Percentiles rank a stretch among this genome's conserved stretches.
These are phyloP conservation scores for Aspergillus haitiensis DNA, from an alignment of 495 filamentous ascomycete genomes.

Conservation along the genomic window DNA sequence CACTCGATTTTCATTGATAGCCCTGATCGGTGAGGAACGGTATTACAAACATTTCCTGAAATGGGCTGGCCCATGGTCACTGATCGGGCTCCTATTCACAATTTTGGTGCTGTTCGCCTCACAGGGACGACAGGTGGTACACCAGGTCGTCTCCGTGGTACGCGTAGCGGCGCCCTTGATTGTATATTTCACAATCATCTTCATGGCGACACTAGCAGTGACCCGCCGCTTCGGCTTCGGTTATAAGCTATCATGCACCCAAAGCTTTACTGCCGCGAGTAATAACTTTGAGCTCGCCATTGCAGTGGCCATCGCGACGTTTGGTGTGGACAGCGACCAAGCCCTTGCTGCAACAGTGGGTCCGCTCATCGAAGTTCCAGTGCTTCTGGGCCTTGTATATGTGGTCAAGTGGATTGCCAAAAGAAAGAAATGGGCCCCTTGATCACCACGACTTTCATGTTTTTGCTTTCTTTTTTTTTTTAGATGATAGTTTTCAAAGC, in stretches of 20 bases:
- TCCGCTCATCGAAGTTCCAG: constrained; percentile 88
- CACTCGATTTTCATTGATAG: constrained; percentile 65
- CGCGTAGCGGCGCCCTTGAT: constrained; percentile 78
- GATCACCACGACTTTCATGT: not conserved
- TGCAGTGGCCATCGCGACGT: constrained; percentile 84
- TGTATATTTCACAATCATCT: constrained; percentile 76
- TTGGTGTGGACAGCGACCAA: constrained; percentile 77
- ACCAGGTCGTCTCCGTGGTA: constrained; percentile 79
- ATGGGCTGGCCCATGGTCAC: constrained; percentile 68
- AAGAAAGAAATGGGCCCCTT: constrained; percentile 21
- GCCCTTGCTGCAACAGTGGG: constrained; percentile 89
- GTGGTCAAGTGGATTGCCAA: constrained; percentile 61
- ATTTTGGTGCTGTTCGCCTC: constrained; percentile 83
- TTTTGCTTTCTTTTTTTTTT: too few species aligned
- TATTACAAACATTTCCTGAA: constrained; percentile 71
- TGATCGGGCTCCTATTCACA: constrained; percentile 83
- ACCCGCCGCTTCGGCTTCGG: constrained; percentile 65
- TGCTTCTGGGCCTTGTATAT: constrained; percentile 79
- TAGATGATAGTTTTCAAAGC: not conserved
- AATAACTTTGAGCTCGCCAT: constrained; percentile 97
- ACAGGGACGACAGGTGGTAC: constrained; percentile 75
- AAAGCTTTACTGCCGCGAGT: constrained; percentile 91
- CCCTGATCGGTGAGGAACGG: constrained; percentile 52
- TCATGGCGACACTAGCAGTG: constrained; percentile 63
- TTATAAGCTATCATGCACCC: constrained; percentile 71